These are phyloP conservation scores for Suillus ampliporus DNA, from an alignment of 768 basidiomycete genomes.

Conservation along the genomic window DNA sequence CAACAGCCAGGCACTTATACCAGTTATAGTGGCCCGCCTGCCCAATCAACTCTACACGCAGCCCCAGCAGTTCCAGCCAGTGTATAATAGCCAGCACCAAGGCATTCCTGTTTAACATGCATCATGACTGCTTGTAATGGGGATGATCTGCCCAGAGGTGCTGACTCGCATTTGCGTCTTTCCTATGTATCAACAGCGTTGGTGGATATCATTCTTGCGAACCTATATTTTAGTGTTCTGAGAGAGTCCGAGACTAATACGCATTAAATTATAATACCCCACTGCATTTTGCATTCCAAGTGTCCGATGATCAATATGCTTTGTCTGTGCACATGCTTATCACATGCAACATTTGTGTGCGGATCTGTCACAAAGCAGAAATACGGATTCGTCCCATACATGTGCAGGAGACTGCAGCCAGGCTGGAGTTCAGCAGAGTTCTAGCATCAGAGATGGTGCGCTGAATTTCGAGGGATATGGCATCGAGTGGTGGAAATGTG, in stretches of 20 bases:
- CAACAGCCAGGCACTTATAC: not conserved
- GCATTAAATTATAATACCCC: not conserved
- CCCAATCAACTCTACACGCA: not conserved
- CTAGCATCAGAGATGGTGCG: no score
- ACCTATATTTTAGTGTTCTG: not conserved
- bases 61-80: not conserved
- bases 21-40: not conserved
- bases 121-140: not conserved
- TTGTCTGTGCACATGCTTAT: no score
- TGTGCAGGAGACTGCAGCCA: no score
- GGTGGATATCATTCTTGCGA: not conserved
- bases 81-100: not conserved
- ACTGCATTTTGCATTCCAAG: not conserved
- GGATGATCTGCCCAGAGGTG: not conserved
- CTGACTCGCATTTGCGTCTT: not conserved
- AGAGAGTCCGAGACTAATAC: not conserved
- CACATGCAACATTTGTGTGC: no score
- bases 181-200: not conserved
- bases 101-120: not conserved
- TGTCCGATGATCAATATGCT: no score
- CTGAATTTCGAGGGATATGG: no score
- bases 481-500: no score
- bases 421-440: no score
- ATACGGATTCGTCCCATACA: no score
- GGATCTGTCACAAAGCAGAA: no score